Conservation (phyloP, 2,329 filamentous ascomycete species). For the Colletotrichum liriopes region DNA sequence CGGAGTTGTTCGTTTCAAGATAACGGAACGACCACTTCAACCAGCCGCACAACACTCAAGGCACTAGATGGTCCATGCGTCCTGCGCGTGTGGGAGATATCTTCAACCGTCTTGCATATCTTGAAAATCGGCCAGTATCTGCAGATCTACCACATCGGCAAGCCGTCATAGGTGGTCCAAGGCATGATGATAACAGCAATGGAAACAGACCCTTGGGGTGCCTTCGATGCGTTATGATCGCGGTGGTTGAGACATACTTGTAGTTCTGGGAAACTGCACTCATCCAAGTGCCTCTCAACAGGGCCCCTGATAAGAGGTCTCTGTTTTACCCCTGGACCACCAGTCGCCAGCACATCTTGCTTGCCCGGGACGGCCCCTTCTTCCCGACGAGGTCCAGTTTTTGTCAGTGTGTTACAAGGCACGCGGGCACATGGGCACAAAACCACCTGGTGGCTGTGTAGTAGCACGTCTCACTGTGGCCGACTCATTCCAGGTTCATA, state of each 20-base stretch:
- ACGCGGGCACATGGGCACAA: not conserved
- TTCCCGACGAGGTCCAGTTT: not conserved
- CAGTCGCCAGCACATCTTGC: not conserved
- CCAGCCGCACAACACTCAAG: conserved; percentile 18
- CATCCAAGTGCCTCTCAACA: not conserved
- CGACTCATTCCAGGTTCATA: not conserved
- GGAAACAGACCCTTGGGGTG: not conserved
- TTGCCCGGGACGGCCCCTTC: not conserved
- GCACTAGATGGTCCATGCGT: conserved; percentile 24
- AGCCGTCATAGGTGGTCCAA: not conserved
- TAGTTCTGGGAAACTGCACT: not conserved
- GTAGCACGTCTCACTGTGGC: not conserved
- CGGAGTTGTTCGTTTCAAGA: conserved; percentile 40
- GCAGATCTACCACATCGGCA: not conserved
- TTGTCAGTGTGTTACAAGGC: not conserved
- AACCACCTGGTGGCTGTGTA: not conserved
- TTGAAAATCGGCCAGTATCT: not conserved
- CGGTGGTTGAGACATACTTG: conserved; percentile 7
- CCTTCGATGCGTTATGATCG: no score
- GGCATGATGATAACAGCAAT: not conserved
- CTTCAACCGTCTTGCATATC: conserved; percentile 7
- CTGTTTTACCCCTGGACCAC: conserved; percentile 1
- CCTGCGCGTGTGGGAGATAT: conserved; percentile 7
- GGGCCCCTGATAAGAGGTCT: not conserved
- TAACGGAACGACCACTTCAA: conserved; percentile 34